phyloP scores from a whole-genome alignment of 1,284 basidiomycete species.

The Cryptococcus hybrid region DNA sequence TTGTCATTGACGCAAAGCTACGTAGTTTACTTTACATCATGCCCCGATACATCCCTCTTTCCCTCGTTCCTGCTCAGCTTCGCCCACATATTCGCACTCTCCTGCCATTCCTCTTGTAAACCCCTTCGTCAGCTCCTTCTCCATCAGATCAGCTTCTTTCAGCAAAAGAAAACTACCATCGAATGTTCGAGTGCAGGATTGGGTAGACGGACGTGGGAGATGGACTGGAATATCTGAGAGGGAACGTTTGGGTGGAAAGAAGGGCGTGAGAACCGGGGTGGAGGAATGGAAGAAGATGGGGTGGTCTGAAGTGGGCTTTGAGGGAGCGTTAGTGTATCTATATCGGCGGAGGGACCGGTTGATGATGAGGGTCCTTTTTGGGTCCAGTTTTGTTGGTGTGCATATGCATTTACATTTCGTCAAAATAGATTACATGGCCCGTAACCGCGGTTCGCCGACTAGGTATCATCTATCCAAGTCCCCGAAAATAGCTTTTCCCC shows the following conservation, averaged over 20 bases:
- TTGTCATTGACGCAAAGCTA: no score
- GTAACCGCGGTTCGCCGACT: no score
- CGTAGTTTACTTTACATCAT: background rate
- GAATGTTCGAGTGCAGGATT: constrained; percentile 22
- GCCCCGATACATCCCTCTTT: constrained; percentile 21
- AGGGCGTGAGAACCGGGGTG: constrained; percentile 6
- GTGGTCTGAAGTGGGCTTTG: constrained; percentile 22
- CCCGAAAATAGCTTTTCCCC: constrained; percentile 39
- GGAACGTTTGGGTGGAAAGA: constrained; percentile 19
- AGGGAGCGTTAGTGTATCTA: constrained; percentile 13
- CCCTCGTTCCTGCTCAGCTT: constrained; percentile 10
- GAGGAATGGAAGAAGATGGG: constrained; percentile 12
- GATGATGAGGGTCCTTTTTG: background rate
- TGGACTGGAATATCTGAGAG: constrained; percentile 11
- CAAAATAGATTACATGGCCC: constrained; percentile 16
- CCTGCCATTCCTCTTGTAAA: constrained; percentile 1
- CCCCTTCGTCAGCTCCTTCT: constrained; percentile 8
- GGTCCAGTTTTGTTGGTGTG: background rate
- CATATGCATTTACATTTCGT: background rate
- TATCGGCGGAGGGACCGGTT: no score
- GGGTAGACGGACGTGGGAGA: constrained; percentile 14
- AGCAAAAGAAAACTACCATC: constrained; percentile 1
- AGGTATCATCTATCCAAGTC: constrained; percentile 14
- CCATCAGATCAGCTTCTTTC: constrained; percentile 12
- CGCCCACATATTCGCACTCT: constrained; percentile 9